Percentiles rank a stretch among this genome's conserved stretches.
Conservation (phyloP, 108 stramenopile genomes). For the Conticribra guillardii region DNA sequence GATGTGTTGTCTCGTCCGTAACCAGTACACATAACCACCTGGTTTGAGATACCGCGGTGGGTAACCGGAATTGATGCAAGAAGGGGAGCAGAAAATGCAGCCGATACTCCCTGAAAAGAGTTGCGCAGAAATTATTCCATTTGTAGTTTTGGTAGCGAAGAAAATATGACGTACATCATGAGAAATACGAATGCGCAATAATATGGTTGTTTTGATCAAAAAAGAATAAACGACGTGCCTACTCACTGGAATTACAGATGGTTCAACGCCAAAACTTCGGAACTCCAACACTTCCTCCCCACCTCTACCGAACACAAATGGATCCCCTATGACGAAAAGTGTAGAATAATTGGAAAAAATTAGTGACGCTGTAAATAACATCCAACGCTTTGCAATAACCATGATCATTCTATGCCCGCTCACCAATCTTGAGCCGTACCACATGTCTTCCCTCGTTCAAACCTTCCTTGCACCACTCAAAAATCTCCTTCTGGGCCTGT, state of each 20-base stretch:
- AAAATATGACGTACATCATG: background rate
- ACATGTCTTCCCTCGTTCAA: slow-evolving; percentile 85
- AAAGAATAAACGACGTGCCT: background rate
- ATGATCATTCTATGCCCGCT: too few species aligned
- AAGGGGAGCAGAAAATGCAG: slow-evolving; percentile 95
- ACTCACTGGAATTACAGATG: slow-evolving; percentile 80
- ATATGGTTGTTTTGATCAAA: background rate
- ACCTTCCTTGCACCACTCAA: slow-evolving; percentile 88
- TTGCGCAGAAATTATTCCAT: too few species aligned
- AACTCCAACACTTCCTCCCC: slow-evolving; percentile 96
- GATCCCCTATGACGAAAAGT: slow-evolving; percentile 74
- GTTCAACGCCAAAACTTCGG: slow-evolving; percentile 83
- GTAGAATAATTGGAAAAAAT: background rate
- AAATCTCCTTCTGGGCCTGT: slow-evolving; percentile 93
- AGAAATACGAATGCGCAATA: background rate
- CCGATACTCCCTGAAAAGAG: slow-evolving; percentile 85
- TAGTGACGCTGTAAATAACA: background rate
- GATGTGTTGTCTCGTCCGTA: slow-evolving; percentile 84
- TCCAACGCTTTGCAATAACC: background rate
- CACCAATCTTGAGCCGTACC: slow-evolving; percentile 94
- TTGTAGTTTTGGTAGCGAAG: background rate
- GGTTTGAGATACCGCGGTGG: slow-evolving; percentile 94
- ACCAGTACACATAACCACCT: slow-evolving; percentile 93
- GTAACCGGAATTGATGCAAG: slow-evolving; percentile 95
- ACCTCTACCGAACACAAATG: slow-evolving; percentile 97